Conservation (phyloP, 768 basidiomycete genomes). For the Tricholoma bakamatsutake region DNA sequence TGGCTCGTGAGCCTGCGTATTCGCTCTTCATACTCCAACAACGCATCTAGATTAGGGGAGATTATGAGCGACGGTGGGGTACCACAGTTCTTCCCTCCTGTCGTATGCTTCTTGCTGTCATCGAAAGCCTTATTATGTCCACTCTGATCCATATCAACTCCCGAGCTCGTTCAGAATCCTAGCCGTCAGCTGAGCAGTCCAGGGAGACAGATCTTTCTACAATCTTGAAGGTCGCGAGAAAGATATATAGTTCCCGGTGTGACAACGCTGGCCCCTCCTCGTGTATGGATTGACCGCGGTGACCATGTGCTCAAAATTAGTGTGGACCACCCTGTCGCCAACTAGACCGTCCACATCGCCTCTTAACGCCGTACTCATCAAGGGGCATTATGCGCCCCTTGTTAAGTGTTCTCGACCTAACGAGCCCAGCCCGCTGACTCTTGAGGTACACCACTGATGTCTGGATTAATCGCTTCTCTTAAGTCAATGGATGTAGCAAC, state of each 20-base stretch:
- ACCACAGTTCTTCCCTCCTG: background rate
- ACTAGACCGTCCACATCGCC: background rate
- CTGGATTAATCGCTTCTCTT: background rate
- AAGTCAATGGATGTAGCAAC: background rate
- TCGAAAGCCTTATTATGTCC: background rate
- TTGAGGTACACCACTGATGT: background rate
- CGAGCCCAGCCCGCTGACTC: background rate
- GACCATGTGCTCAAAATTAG: background rate
- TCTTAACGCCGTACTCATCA: background rate
- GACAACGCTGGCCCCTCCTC: background rate
- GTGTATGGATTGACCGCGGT: background rate
- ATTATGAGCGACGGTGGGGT: conserved; percentile 36
- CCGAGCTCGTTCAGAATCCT: background rate
- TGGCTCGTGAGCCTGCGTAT: conserved; percentile 22
- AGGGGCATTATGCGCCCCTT: background rate
- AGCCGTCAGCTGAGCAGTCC: background rate
- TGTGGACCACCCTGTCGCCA: no score
- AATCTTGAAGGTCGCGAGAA: background rate
- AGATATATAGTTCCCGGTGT: background rate
- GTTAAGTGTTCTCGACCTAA: no score
- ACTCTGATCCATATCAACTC: background rate
- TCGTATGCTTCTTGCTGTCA: background rate
- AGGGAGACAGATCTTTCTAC: background rate
- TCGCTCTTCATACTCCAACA: conserved; percentile 53
- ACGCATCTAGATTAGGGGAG: conserved; percentile 53